phyloP scores from a whole-genome alignment of 176 grass and related monocot genomes.

The Cenchrus purpureus region DNA sequence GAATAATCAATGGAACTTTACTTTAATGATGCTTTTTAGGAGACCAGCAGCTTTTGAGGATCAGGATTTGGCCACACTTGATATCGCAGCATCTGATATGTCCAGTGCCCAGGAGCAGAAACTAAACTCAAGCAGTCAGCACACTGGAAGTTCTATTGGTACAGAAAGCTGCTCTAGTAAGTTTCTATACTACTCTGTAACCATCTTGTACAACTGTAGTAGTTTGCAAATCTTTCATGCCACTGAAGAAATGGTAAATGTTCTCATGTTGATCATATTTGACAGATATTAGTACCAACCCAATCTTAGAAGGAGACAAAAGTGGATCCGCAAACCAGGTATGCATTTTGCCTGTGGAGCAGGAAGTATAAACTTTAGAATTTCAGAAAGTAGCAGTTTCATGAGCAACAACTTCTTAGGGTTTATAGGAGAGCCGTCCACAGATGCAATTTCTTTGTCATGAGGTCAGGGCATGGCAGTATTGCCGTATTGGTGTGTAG shows the following conservation, averaged over 20 bases:
- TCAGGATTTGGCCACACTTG: conserved; percentile 13
- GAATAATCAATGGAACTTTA: conserved; percentile 13
- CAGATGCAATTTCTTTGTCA: not conserved
- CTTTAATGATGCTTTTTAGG: conserved; percentile 31
- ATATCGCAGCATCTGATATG: conserved; percentile 24
- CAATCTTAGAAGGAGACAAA: not conserved
- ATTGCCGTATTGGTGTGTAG: not conserved
- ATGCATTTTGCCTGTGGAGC: conserved; percentile 24
- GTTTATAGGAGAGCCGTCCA: not conserved
- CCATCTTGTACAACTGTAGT: not conserved
- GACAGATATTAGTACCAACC: conserved; percentile 14
- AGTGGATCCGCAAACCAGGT: conserved; percentile 40
- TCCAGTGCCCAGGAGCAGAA: conserved; percentile 35
- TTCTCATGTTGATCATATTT: conserved; percentile 36
- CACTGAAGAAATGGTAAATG: conserved; percentile 7
- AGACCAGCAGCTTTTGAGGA: conserved; percentile 34
- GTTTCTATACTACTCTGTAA: not conserved
- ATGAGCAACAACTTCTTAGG: conserved; percentile 1
- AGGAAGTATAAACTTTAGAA: not conserved
- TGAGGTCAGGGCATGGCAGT: not conserved
- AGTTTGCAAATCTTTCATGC: not conserved
- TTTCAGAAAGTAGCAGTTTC: not conserved
- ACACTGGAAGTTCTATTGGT: conserved; percentile 27
- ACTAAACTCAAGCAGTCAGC: conserved; percentile 29
- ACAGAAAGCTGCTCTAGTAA: conserved; percentile 30